Base-by-base conservation (phyloP, 2,329 filamentous ascomycete genomes). In the Didymella pomorum region DNA sequence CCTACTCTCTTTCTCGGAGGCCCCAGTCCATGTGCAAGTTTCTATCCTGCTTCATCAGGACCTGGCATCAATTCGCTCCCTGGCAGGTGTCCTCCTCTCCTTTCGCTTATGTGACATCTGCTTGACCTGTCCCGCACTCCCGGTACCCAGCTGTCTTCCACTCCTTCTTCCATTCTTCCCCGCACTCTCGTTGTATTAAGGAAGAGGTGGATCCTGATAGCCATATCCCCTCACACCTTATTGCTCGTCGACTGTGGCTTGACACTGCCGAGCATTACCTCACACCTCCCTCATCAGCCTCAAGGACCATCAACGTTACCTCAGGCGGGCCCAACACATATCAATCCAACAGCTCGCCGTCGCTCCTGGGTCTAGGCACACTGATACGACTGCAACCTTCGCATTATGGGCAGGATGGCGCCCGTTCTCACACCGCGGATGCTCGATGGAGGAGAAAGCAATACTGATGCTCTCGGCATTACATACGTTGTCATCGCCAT, bases 381-480 rank as follows among this genome's bases (percentile, higher is more conserved):
- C 29, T 26, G 35, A 14, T n/a, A 29, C 39, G 3, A 20, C 33
- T 8, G 35, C 50, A 18, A 60, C 47, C 57, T 44, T 51, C 50
- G 58, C 69, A 63, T 39, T 51, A 74, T 74, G 71, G 65, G 69
- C 62, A 66, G 29, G 23, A 75, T 75, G 73, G 67, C 73, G 44
- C 71, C 72, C 39, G 51, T 72, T 49, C 60, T 71, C 28, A 50
- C 55, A 21, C 61, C 67, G 28, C 70, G 73, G 45, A 48, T 60
- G 42, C 61, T 77, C 54, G 66, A 77, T 64, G 73, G 74, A 52
- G 39, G 42, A 5, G 63, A 56, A 37, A 63, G 73, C 43, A 77
- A 77, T 61, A 58, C 66, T 14, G 72, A 76, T 52, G 56, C 68
- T 20, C 61, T 72, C 6, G 74, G 74, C 26, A 70, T 76, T 56